A percentile compares a stretch with the other conserved stretches of the same genome.
phyloP scores from a whole-genome alignment of 2,329 filamentous ascomycete genomes.

The Hypoxylon sp. region DNA sequence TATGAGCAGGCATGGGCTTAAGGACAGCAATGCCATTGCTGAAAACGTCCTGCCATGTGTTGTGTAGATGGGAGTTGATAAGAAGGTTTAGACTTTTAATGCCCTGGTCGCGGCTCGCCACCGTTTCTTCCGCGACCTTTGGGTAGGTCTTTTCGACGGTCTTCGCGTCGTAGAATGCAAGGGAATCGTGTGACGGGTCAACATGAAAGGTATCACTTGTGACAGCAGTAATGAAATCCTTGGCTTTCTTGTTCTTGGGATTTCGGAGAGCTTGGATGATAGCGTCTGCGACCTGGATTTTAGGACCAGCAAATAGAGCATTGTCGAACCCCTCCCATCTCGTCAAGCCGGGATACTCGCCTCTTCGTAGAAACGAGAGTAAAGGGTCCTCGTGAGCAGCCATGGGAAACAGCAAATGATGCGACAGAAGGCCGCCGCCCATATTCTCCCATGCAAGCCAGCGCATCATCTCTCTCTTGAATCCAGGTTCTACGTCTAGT shows the following conservation, averaged over 20 bases:
- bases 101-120: slow-evolving; percentile 69
- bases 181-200: slow-evolving; percentile 73
- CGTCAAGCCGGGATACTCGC: slow-evolving; percentile 79
- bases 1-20: slow-evolving; percentile 82
- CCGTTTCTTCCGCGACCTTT: slow-evolving; percentile 73
- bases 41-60: slow-evolving; percentile 85
- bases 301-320: slow-evolving; percentile 79
- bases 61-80: slow-evolving; percentile 87
- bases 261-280: slow-evolving; percentile 72
- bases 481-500: slow-evolving; percentile 68
- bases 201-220: slow-evolving; percentile 71
- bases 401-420: slow-evolving; percentile 89
- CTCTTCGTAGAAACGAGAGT: slow-evolving; percentile 79
- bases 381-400: slow-evolving; percentile 78
- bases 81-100: slow-evolving; percentile 77
- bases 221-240: slow-evolving; percentile 73
- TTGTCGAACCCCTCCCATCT: slow-evolving; percentile 79
- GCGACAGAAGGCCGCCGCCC: slow-evolving; percentile 83
- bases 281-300: slow-evolving; percentile 71
- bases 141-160: slow-evolving; percentile 76
- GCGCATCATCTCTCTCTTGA: slow-evolving; percentile 80
- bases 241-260: slow-evolving; percentile 67
- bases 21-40: slow-evolving; percentile 82
- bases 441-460: slow-evolving; percentile 96
- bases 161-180: slow-evolving; percentile 82